Conservation (phyloP, 2,329 filamentous ascomycete species). For the Neospermospora avenae region DNA sequence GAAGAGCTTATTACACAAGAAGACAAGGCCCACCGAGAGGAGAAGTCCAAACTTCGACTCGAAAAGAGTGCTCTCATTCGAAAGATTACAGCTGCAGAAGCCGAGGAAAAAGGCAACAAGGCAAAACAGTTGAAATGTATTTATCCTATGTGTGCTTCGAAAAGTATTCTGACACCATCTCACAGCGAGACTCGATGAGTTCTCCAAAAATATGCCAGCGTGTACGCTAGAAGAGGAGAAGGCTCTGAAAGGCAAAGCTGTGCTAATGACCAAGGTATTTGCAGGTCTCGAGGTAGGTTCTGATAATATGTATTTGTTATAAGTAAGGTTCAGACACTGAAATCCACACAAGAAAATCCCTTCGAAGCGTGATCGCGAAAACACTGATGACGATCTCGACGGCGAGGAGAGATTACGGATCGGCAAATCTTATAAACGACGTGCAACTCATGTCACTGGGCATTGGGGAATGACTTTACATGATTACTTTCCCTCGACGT, state of each 20-base stretch:
- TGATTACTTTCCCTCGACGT: slow-evolving; percentile 19
- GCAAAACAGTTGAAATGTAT: not conserved
- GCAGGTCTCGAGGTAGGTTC: slow-evolving; percentile 5
- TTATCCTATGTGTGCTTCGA: not conserved
- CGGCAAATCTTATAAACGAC: slow-evolving; percentile 6
- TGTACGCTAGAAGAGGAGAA: slow-evolving; percentile 13
- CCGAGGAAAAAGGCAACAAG: not conserved
- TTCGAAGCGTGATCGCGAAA: slow-evolving; percentile 12
- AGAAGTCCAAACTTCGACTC: not conserved
- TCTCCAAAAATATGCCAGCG: not conserved
- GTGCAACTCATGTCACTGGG: slow-evolving; percentile 5
- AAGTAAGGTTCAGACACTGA: not conserved
- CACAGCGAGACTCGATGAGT: not conserved
- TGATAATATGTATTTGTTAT: not conserved
- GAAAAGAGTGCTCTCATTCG: not conserved
- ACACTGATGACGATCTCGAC: slow-evolving; percentile 19
- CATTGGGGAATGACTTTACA: slow-evolving; percentile 17
- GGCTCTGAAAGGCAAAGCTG: not conserved
- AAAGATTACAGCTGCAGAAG: not conserved
- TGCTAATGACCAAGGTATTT: slow-evolving; percentile 8
- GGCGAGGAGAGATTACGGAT: slow-evolving; percentile 24
- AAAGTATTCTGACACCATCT: not conserved
- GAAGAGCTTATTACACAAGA: not conserved
- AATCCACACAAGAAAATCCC: not conserved
- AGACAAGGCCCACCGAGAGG: not conserved